phyloP scores from a whole-genome alignment of 2,329 filamentous ascomycete species.

The Diaporthe destruens region DNA sequence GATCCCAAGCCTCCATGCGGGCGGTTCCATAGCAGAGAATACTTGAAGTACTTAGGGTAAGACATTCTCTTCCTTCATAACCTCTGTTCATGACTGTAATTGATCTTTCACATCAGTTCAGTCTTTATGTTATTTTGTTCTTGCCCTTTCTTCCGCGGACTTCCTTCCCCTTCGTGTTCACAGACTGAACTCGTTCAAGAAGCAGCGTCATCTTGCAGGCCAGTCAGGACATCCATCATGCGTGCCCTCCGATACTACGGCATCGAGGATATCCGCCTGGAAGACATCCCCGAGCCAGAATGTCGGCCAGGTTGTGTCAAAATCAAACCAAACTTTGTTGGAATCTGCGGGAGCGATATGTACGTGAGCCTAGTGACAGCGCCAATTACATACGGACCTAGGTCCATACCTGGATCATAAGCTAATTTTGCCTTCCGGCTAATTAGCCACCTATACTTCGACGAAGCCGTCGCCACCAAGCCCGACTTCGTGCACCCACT shows the following conservation, averaged over 20 bases:
- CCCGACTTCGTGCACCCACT: conserved; percentile 62
- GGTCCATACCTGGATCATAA: no score
- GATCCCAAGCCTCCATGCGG: background rate
- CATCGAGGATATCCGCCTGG: conserved; percentile 34
- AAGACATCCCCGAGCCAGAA: conserved; percentile 41
- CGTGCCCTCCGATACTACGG: conserved; percentile 38
- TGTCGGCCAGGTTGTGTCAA: conserved; percentile 48
- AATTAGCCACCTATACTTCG: conserved; percentile 37
- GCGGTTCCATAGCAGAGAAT: no score
- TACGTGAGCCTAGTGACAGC: conserved; percentile 41
- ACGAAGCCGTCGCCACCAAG: conserved; percentile 48
- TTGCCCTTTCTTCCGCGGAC: no score
- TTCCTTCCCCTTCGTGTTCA: no score
- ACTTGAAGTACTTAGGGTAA: no score
- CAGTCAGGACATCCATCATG: conserved; percentile 30
- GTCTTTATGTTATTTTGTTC: no score
- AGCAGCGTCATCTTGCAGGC: background rate
- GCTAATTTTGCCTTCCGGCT: conserved; percentile 45
- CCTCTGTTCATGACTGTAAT: no score
- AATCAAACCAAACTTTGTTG: conserved; percentile 47
- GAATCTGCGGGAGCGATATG: conserved; percentile 53
- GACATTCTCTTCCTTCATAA: no score
- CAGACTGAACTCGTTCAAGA: no score
- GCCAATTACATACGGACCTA: no score
- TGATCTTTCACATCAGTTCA: background rate